Base-by-base conservation (phyloP, 2,329 filamentous ascomycete species). In the Rhinocladiella similis region DNA sequence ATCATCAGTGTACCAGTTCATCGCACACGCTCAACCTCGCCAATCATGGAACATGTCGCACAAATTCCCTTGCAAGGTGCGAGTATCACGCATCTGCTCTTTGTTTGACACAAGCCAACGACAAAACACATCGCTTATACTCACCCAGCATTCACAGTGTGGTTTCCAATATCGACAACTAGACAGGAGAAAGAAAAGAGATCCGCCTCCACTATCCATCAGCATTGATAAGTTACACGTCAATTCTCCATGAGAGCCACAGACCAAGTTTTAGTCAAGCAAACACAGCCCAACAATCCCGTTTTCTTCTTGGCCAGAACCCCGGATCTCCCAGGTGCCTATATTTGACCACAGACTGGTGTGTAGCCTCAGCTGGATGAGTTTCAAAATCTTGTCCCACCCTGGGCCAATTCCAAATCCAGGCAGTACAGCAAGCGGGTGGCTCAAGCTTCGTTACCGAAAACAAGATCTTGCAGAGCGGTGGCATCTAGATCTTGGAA, bases 61-160 rank as follows among this genome's bases (percentile, higher is more conserved):
- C 57, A 57, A 36, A 36, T 60, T 53, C 50, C 47, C 43, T 38
- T n/a, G 35, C 16, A 29, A 25, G 46, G 56, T 35, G 33, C 33
- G 45, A 47, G 56, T 47, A 39, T 29, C 35, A 27, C 33, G 38
- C 41, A 50, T 42, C 25, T 43, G 43, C 53, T 46, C 53, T 54
- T 59, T 59, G 57, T 59, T 46, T 59, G 57, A 43, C 53, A 47
- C 29, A 25, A 49, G 22, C 22, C 14, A 39, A 39, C 29, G 46
- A 46, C 36, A 48, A 20, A 18, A 48, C 51, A 36, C 45, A 55
- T 43, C 53, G 33, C 33, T 43, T 46, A 46, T 33, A 48, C 12
- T 51, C 47, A 33, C 42, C 49, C 39, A 42, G 41, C 46, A n/a
- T 49, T 5, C 18, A 29, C 41, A 14, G 55, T 46, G 16, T 33